phyloP scores from a whole-genome alignment of 2,329 filamentous ascomycete genomes.

The Capronia coronata region DNA sequence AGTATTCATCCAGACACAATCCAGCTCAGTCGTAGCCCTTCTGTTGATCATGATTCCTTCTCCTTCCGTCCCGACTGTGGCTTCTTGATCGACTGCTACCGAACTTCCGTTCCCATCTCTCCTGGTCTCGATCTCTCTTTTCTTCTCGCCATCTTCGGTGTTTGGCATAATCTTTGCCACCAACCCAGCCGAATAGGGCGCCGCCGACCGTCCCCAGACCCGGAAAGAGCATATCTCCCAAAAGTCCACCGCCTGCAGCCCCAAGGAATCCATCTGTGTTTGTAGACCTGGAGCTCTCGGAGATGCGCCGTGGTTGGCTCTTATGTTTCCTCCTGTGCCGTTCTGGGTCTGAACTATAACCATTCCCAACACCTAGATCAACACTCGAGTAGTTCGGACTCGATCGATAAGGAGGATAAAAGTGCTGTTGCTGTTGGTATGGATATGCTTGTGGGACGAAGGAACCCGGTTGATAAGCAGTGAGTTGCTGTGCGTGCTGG shows the following conservation, averaged over 20 bases:
- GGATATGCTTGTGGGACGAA: conserved; percentile 13
- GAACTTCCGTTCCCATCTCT: conserved; percentile 25
- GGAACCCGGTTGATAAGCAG: conserved; percentile 10
- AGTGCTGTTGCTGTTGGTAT: conserved; percentile 15
- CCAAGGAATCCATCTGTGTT: conserved; percentile 27
- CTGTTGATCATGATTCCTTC: conserved; percentile 8
- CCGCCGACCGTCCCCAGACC: conserved; percentile 29
- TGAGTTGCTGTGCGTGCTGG: conserved; percentile 11
- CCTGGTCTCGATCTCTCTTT: conserved; percentile 24
- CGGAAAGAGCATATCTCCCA: conserved; percentile 29
- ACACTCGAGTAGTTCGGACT: conserved; percentile 1
- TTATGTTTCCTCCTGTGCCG: conserved; percentile 23
- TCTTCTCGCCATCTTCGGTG: conserved; percentile 27
- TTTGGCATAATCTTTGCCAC: conserved; percentile 29
- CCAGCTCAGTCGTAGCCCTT: conserved; percentile 14
- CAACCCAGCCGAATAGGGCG: conserved; percentile 27
- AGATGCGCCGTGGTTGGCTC: conserved; percentile 13
- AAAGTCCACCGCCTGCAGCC: conserved; percentile 27
- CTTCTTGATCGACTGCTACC: conserved; percentile 17
- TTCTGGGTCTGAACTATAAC: conserved; percentile 28
- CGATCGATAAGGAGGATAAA: conserved; percentile 4
- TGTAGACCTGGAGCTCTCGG: conserved; percentile 23
- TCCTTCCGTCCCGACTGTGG: conserved; percentile 13
- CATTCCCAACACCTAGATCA: conserved; percentile 1
- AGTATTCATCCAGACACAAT: too few species aligned